Base-by-base conservation (phyloP, 306 rosid species). In the Parietaria judaica region DNA sequence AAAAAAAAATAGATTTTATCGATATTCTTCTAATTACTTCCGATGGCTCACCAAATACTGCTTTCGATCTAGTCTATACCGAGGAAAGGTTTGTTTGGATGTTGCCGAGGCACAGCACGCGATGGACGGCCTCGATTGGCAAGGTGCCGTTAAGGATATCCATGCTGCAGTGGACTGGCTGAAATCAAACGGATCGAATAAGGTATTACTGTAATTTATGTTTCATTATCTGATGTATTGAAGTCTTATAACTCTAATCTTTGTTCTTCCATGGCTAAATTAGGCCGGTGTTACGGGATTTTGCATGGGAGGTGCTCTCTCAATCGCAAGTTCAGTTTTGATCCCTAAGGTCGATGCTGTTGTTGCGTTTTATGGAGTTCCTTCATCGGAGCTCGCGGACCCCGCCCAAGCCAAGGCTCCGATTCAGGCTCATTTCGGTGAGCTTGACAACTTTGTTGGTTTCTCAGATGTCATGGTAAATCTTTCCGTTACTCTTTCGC, bases 231-330 rank as follows among this genome's bases (percentile, higher is more conserved):
- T 14, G 14, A 17, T 61, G 54, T 16, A 35, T 41, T 43, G 36
- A 41, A 37, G 48, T 10, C 31, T 23, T 23, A 12, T 52, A 14
- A 43, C 9, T 46, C 64, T 66, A 76, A 62, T 5, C 55, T 51
- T 16, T 36, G 60, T 6, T 58, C 34, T 65, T 47, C 17, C 56
- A 46, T 75, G 61, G 46, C 68, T 65, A 47, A 58, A 56, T 58
- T 76, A 88, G 99, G 94, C 72, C 60, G 96, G 99, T 79, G 95
- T 92, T 47, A 82, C 95, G 75, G 99, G 99, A 72, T 92, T 77
- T 70, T 92, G 99, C 68, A 88, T 92, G 99, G 99, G 96, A 23
- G 99, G 96, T 66, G 99, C 99, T 55, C 99, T 92, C 23, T 74
- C 99, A 36, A 84, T 92, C 72, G 99, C 99, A 65, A 86, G 99